Base-by-base conservation (phyloP, 805 yeast species). In the Ogataea trehalophila region DNA sequence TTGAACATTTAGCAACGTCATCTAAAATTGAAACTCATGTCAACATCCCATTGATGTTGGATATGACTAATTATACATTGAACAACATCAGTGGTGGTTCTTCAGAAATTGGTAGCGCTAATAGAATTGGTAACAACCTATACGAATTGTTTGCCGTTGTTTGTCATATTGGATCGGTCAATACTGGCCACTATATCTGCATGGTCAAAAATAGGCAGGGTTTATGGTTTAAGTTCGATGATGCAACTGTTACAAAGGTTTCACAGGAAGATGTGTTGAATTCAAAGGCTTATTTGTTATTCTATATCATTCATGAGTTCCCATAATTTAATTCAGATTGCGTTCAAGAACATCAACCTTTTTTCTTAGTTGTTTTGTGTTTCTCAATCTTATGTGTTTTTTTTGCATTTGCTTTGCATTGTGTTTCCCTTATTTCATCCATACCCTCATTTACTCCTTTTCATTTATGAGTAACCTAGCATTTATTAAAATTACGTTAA, bases 181-280 rank as follows among this genome's bases (percentile, higher is more conserved):
- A 89, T 62, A 94, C 97, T 2, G 99, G 99, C 11, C 99, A 94
- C 65, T 94, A 94, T 63, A 77, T 91, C 14, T 84, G 94, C 16
- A 75, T 83, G 58, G 77, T 87, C 51, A 92, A 91, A 61, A 78
- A 74, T 46, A 71, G 78, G n/a, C 76, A 79, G 38, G 86, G 89
- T 2, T 74, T 77, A 57, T 94, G 99, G 99, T 85, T 85, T 62
- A 83, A 80, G 62, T 91, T 90, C 63, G 97, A 94, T 61, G 99
- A 94, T 68, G 81, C 94, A 16, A 80, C 83, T 58, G 85, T 94
- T 14, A 79, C 90, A 2, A 64, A 79, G 46, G 76, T 89, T 11
- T 65, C 81, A 8, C 80, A 75, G 45, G 79, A 80, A 42, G 83
- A 83, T 47, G 96, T 91, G 14, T 68, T 80, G 46, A 70, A 74